Evolutionary conservation across 306 rosid genomes (phyloP).

Genomic region (Glycine soja): DNA sequence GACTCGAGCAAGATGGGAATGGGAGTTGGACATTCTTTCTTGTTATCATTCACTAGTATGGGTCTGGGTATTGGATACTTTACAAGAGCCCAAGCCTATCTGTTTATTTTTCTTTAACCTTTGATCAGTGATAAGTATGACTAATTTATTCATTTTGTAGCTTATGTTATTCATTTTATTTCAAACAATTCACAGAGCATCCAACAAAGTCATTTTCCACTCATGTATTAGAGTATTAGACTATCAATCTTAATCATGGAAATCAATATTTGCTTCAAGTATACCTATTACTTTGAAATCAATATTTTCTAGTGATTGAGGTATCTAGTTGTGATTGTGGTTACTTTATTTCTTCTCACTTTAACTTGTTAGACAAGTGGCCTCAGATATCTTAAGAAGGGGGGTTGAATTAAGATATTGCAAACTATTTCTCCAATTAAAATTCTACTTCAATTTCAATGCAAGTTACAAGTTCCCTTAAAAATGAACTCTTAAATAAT

Average conservation of each 20-base stretch:
- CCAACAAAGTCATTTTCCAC: constrained; percentile 14
- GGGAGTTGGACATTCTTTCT: constrained; percentile 94
- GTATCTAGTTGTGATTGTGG: too few species aligned
- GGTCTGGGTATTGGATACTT: background rate
- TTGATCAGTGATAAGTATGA: constrained; percentile 22
- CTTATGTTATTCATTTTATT: constrained; percentile 22
- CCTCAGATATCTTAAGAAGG: too few species aligned
- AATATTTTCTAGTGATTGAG: too few species aligned
- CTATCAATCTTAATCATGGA: background rate
- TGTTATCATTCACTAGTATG: constrained; percentile 84
- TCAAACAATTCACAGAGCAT: constrained; percentile 11
- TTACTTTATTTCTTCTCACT: too few species aligned
- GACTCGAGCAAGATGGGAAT: constrained; percentile 85
- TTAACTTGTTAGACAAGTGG: too few species aligned
- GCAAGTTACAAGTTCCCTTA: too few species aligned
- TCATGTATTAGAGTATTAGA: background rate
- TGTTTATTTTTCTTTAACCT: constrained; percentile 19
- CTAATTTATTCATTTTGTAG: background rate
- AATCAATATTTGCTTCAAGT: background rate
- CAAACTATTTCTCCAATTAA: too few species aligned
- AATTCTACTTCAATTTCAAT: too few species aligned
- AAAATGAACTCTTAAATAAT: too few species aligned
- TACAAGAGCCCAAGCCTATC: background rate
- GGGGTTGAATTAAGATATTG: too few species aligned
- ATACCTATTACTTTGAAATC: constrained; percentile 12